phyloP scores from a whole-genome alignment of 768 basidiomycete species.

The Mycena metata region DNA sequence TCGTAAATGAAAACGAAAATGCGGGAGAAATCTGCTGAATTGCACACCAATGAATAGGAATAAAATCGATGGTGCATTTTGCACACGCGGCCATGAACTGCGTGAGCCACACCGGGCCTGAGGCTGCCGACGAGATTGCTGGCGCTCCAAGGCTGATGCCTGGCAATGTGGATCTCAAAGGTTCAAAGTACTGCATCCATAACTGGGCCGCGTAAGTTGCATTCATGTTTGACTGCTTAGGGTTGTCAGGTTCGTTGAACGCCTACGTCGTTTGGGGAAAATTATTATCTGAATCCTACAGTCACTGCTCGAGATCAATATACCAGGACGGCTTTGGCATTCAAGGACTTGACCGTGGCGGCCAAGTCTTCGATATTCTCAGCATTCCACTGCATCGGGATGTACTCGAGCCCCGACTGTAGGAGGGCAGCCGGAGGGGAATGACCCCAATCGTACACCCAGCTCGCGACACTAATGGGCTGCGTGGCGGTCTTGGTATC shows the following conservation, averaged over 20 bases:
- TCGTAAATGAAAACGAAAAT: not conserved
- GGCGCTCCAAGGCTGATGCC: constrained; percentile 53
- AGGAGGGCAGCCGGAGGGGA: constrained; percentile 48
- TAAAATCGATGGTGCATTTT: constrained; percentile 53
- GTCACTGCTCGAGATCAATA: not conserved
- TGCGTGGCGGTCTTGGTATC: not conserved
- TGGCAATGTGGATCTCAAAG: constrained; percentile 45
- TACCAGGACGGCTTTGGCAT: constrained; percentile 44
- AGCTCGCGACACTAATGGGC: constrained; percentile 14
- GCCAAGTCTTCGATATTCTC: constrained; percentile 47
- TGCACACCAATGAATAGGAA: constrained; percentile 56
- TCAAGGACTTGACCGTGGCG: constrained; percentile 45
- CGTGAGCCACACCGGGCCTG: constrained; percentile 50
- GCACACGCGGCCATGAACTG: constrained; percentile 51
- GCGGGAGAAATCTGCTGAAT: not conserved
- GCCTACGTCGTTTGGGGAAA: too few species aligned
- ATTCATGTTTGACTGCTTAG: constrained; percentile 50
- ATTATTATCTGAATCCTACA: too few species aligned
- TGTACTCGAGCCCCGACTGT: constrained; percentile 48
- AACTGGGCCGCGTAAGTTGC: constrained; percentile 48
- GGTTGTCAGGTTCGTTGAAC: constrained; percentile 54
- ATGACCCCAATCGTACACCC: constrained; percentile 61
- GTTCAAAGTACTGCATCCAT: constrained; percentile 54
- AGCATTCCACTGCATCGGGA: constrained; percentile 58
- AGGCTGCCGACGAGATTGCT: constrained; percentile 49